Conservation (phyloP, 164 flowering plant genomes). For the Dillenia suffruticosa region DNA sequence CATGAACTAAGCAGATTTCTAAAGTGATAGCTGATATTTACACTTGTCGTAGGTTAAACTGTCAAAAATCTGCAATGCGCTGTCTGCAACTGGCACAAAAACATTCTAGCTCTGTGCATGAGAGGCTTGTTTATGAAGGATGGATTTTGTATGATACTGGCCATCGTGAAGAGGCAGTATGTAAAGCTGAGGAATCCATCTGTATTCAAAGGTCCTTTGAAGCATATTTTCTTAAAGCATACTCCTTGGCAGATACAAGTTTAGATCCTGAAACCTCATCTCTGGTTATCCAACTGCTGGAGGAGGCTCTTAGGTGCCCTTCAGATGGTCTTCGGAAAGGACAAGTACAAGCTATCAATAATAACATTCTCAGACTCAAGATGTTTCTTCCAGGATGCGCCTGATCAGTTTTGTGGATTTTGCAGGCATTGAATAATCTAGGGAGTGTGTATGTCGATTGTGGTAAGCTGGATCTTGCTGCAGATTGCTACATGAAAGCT, state of each 20-base stretch:
- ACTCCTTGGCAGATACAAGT: conserved; percentile 65
- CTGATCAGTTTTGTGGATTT: background rate
- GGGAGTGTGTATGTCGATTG: conserved; percentile 90
- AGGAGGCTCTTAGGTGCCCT: conserved; percentile 91
- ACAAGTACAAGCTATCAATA: conserved; percentile 45
- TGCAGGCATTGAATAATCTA: conserved; percentile 86
- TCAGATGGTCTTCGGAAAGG: conserved; percentile 98
- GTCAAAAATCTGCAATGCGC: conserved; percentile 87
- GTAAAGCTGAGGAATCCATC: conserved; percentile 81
- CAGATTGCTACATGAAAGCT: conserved; percentile 79
- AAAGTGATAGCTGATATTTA: background rate
- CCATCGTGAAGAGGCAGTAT: conserved; percentile 75
- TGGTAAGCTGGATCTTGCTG: conserved; percentile 78
- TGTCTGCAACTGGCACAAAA: conserved; percentile 74
- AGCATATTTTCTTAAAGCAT: conserved; percentile 82
- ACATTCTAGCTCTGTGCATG: conserved; percentile 49
- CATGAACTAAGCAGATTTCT: too few species aligned
- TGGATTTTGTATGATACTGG: conserved; percentile 82
- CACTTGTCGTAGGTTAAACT: conserved; percentile 57
- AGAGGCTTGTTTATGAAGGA: conserved; percentile 73
- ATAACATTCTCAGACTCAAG: background rate
- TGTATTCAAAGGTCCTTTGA: conserved; percentile 77
- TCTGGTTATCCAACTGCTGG: conserved; percentile 68
- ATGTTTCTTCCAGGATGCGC: background rate
- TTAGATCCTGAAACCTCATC: conserved; percentile 59